Percentiles rank a stretch among this genome's conserved stretches.
Conservation (phyloP, 2,329 filamentous ascomycete species). For the Aureobasidium sp. region DNA sequence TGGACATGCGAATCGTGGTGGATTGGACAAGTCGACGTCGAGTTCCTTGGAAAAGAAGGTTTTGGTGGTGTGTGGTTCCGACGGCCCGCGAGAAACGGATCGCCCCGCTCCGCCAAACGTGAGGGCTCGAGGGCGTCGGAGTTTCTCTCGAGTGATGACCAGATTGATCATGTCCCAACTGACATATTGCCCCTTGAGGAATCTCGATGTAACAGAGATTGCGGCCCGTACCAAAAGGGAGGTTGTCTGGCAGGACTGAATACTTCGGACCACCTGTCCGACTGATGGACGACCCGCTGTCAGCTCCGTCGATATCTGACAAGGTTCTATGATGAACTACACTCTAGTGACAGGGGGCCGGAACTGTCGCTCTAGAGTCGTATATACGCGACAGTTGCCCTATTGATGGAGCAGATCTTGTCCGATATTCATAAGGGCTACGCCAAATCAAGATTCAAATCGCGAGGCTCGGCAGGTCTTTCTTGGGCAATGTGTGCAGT, state of each 20-base stretch:
- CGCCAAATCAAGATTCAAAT: not conserved
- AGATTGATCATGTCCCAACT: not conserved
- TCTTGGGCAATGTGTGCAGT: not conserved
- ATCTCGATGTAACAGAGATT: not conserved
- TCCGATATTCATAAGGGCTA: not conserved
- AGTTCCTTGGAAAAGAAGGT: not conserved
- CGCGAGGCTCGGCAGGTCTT: not conserved
- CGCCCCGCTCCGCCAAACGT: constrained; percentile 9
- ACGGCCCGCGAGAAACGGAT: constrained; percentile 9
- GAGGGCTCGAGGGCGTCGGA: not conserved
- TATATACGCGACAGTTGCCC: not conserved
- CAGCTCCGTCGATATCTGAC: not conserved
- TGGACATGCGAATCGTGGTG: not conserved
- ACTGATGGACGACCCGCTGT: not conserved
- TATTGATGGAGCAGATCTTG: not conserved
- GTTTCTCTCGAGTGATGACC: not conserved
- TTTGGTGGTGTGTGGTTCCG: not conserved
- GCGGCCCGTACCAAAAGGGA: not conserved
- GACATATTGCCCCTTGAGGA: constrained; percentile 4
- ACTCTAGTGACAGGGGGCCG: not conserved
- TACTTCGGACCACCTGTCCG: not conserved
- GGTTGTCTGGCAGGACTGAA: not conserved
- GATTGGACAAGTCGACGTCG: not conserved
- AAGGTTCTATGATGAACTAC: not conserved
- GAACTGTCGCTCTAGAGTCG: not conserved